Evolutionary conservation across 2,329 filamentous ascomycete species (phyloP).

Genomic region (Paradendryphiella salina): DNA sequence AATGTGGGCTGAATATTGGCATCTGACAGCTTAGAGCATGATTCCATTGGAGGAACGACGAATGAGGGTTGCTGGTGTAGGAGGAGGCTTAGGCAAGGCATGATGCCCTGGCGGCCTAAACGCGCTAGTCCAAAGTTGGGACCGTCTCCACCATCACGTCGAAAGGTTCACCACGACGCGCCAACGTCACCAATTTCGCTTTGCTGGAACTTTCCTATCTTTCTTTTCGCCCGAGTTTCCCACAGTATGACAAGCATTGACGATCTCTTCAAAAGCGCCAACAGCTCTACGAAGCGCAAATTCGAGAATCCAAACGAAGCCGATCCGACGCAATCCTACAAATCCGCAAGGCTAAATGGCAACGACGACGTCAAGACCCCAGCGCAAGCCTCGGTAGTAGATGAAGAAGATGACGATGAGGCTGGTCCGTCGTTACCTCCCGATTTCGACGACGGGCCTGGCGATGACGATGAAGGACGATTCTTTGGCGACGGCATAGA

Average conservation of each 20-base stretch:
- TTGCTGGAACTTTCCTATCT: not conserved
- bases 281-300: conserved; percentile 60
- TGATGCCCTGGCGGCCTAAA: not conserved
- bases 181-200: conserved; percentile 7
- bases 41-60: not conserved
- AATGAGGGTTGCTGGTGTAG: not conserved
- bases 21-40: too few relatives aligned
- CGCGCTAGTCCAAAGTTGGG: conserved; percentile 9
- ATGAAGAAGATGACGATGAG: conserved; percentile 50
- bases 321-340: conserved; percentile 63
- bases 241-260: conserved; percentile 61
- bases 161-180: conserved; percentile 7
- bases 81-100: not conserved
- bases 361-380: conserved; percentile 56
- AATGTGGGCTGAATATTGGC: too few relatives aligned
- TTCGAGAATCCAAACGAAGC: conserved; percentile 58
- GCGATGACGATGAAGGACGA: conserved; percentile 80
- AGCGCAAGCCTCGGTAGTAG: conserved; percentile 54
- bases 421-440: conserved; percentile 60
- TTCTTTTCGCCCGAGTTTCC: not conserved
- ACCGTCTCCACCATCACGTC: conserved; percentile 3
- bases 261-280: conserved; percentile 64
- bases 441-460: conserved; percentile 59
- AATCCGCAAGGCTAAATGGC: conserved; percentile 59
- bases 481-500: conserved; percentile 95